Conservation (phyloP, 495 filamentous ascomycete species). For the Penicillium crystallinum region DNA sequence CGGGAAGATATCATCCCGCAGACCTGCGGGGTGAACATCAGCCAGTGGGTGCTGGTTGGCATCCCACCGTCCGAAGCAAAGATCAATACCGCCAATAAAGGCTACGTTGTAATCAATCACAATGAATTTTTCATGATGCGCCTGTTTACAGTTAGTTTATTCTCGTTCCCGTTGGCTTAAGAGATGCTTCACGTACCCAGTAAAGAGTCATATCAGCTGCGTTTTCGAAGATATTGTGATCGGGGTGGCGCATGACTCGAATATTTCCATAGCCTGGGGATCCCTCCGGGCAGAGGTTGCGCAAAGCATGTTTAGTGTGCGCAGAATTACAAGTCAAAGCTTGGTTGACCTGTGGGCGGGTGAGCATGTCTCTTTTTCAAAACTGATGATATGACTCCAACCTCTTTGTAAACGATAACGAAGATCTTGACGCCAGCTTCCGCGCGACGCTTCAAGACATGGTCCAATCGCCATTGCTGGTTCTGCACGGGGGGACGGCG, state of each 20-base stretch:
- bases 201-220: constrained; percentile 96
- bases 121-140: constrained; percentile 95
- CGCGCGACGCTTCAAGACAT: constrained; percentile 77
- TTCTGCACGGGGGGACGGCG: constrained; percentile 73
- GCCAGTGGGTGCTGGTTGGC: constrained; percentile 75
- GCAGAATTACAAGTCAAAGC: constrained; percentile 87
- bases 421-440: constrained; percentile 94
- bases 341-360: constrained; percentile 49
- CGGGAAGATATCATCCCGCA: constrained; percentile 83
- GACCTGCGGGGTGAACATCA: constrained; percentile 79
- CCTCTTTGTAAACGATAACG: constrained; percentile 90
- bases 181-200: constrained; percentile 50
- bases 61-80: constrained; percentile 97
- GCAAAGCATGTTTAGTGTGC: constrained; percentile 87
- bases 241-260: constrained; percentile 82
- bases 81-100: constrained; percentile 88
- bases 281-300: constrained; percentile 74
- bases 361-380: neutral
- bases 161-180: neutral
- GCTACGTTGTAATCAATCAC: constrained; percentile 87
- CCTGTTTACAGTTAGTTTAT: constrained; percentile 32
- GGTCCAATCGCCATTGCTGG: constrained; percentile 86
- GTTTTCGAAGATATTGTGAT: constrained; percentile 93
- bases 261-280: constrained; percentile 81
- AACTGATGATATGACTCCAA: neutral